Evolutionary conservation across 441 rosid species (phyloP).

Genomic region (Mallotus repandus): DNA sequence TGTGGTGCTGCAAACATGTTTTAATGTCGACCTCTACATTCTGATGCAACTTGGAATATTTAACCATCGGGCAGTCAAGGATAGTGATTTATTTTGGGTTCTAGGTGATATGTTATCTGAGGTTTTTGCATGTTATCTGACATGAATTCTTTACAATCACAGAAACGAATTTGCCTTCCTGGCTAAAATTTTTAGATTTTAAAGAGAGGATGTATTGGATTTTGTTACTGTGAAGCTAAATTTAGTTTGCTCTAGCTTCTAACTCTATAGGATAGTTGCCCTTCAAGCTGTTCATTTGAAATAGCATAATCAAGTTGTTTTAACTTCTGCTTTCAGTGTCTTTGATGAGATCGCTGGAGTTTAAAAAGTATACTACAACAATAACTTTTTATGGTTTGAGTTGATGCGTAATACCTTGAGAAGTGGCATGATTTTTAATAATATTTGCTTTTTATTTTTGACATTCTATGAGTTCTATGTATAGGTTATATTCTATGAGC

Average conservation of each 20-base stretch:
- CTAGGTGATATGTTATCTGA: neutral
- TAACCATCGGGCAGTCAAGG: neutral
- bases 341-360: neutral
- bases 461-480: neutral
- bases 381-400: neutral
- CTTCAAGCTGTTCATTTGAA: neutral
- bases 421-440: slow-evolving; percentile 3
- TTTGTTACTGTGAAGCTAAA: neutral
- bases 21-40: neutral
- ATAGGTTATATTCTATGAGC: slow-evolving; percentile 91
- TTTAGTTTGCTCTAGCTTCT: neutral
- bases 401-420: slow-evolving; percentile 5
- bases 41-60: neutral
- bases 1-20: neutral
- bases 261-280: neutral
- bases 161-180: neutral
- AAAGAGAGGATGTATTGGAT: neutral
- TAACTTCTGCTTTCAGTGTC: neutral
- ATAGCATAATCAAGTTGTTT: neutral
- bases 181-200: neutral
- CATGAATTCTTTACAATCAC: neutral
- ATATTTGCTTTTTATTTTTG: neutral
- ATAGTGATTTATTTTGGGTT: neutral
- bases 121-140: neutral
- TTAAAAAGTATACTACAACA: neutral